Base-by-base conservation (phyloP, 371 early-diverging fungal genomes). In the Mucor lusitanicus region DNA sequence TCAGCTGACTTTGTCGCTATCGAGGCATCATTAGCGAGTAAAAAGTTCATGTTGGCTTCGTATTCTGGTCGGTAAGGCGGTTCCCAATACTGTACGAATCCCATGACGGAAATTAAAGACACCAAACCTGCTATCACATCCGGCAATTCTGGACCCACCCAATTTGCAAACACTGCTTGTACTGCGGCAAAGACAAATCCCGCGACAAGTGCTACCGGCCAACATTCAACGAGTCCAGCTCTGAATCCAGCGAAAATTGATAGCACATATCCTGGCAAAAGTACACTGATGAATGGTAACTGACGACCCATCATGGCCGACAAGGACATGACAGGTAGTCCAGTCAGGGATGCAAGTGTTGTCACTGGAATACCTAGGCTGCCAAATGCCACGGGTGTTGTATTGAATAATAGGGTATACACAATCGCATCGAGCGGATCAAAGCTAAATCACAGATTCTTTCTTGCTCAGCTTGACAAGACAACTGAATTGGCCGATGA, bases 61-160 rank as follows among this genome's bases (percentile, higher is more conserved):
- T 64, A 83, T 61, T 83, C 77, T 32, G 61, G 62, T 27, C 76
- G 58, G 60, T 76, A 80, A 37, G 66, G 71, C 3, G 80, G 83
- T 30, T 77, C 77, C 77, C 83, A 80, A 42, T 63, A 83, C 44
- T 78, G 80, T 8, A 80, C 80, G 63, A 83, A 77, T 1, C 63
- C 35, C 12, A 83, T 65, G 1, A 72, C 63, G 13, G 66, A 23
- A 7, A 80, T 12, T n/a, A 83, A 54, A 13, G 80, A 80, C 1
- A 78, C 65, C 4, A 83, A 60, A 35, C 80, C 83, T 12, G 79
- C 79, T 48, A 74, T 69, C 42, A 83, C 44, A 61, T 83, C 83
- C 9, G 83, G 83, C 23, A 83, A 59, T 67, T 80, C 83, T 21
- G 77, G 77, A 15, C 79, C 77, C 32, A 80, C 78, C n/a, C 77